A percentile compares a stretch with the other conserved stretches of the same genome.
phyloP scores from a whole-genome alignment of 495 filamentous ascomycete species.

The Tuber aestivum region DNA sequence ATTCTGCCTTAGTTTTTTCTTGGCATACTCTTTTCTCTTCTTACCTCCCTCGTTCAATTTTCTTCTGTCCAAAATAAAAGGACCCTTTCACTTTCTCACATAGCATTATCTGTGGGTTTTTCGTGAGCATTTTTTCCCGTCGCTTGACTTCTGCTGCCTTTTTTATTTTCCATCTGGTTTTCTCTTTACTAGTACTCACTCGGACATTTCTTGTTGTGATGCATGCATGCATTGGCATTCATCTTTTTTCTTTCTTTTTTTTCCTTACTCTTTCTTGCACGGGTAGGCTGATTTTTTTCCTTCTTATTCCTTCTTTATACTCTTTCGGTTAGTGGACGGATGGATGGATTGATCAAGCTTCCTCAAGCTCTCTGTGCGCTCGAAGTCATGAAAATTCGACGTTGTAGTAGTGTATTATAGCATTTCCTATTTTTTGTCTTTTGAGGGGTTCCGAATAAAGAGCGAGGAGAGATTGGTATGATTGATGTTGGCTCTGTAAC shows the following conservation, averaged over 20 bases:
- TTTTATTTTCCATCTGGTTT: constrained; percentile 15
- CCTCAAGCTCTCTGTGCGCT: not conserved
- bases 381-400: not conserved
- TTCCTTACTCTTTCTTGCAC: constrained; percentile 1
- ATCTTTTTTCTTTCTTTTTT: constrained; percentile 27
- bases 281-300: constrained; percentile 8
- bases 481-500: not conserved
- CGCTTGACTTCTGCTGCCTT: not conserved
- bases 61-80: not conserved
- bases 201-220: constrained; percentile 21
- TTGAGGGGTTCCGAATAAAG: not conserved
- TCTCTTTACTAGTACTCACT: constrained; percentile 18
- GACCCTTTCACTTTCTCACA: constrained; percentile 6
- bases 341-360: constrained; percentile 2
- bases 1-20: constrained; percentile 1
- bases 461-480: not conserved
- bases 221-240: constrained; percentile 36
- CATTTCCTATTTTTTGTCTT: not conserved
- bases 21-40: constrained; percentile 6
- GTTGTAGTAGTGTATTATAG: constrained; percentile 1
- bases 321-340: constrained; percentile 12
- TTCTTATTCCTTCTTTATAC: constrained; percentile 15
- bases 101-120: not conserved
- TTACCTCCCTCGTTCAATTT: not conserved
- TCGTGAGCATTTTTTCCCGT: constrained; percentile 14